Percentiles rank a stretch among this genome's conserved stretches.
Conservation (phyloP, 768 basidiomycete species). For the Lactarius akahatsu region DNA sequence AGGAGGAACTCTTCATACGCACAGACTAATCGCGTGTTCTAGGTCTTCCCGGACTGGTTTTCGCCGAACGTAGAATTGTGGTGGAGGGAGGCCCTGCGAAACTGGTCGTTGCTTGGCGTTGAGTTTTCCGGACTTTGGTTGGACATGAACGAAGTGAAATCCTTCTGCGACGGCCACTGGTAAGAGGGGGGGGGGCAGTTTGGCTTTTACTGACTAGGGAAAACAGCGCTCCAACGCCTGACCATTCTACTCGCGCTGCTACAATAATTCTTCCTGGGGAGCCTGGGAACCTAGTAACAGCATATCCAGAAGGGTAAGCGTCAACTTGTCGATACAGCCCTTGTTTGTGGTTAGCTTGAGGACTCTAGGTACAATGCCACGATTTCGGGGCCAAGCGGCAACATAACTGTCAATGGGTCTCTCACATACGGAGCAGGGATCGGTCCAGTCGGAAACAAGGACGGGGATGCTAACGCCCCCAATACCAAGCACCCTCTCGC, state of each 20-base stretch:
- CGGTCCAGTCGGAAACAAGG: conserved; percentile 9
- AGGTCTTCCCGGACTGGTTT: conserved; percentile 67
- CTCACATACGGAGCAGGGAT: conserved; percentile 47
- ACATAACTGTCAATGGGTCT: conserved; percentile 68
- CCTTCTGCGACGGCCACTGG: conserved; percentile 57
- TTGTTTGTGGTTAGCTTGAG: neutral
- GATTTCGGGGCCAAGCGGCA: conserved; percentile 66
- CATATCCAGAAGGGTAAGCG: conserved; percentile 68
- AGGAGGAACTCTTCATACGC: neutral
- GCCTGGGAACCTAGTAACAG: conserved; percentile 50
- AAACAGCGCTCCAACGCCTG: conserved; percentile 53
- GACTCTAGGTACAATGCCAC: conserved; percentile 56
- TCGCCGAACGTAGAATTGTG: conserved; percentile 49
- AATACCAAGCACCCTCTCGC: conserved; percentile 49
- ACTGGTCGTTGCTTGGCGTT: conserved; percentile 55
- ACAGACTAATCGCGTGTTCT: neutral
- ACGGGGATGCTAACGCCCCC: conserved; percentile 5
- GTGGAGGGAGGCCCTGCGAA: conserved; percentile 61
- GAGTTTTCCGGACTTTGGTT: conserved; percentile 68
- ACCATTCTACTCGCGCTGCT: conserved; percentile 52
- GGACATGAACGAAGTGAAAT: conserved; percentile 68
- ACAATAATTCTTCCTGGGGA: conserved; percentile 60
- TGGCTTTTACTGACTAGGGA: conserved; percentile 12
- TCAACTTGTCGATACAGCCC: neutral
- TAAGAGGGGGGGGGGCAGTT: neutral